These are phyloP conservation scores for Antitrichia curtipendula DNA, from an alignment of 225 moss, liverwort and hornwort species.

Conservation along the genomic window DNA sequence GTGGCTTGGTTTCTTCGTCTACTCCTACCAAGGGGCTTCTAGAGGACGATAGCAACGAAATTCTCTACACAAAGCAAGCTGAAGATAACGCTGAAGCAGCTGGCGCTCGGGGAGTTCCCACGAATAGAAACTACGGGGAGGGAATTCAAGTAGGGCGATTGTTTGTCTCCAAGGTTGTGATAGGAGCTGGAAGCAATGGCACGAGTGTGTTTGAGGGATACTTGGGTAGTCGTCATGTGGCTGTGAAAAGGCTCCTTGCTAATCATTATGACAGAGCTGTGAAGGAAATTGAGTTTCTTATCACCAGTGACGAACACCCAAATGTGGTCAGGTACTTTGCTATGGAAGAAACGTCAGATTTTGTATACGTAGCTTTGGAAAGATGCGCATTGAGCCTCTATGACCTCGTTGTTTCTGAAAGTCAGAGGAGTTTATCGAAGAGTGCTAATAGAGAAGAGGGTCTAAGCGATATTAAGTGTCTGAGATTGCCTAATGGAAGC, in stretches of 20 bases:
- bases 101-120: neutral
- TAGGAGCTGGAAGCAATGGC: constrained; percentile 90
- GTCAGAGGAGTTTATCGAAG: constrained; percentile 18
- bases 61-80: neutral
- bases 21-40: neutral
- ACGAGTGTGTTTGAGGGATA: constrained; percentile 92
- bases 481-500: constrained; percentile 63
- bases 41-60: constrained; percentile 11
- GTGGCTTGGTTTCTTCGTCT: neutral
- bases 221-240: constrained; percentile 76
- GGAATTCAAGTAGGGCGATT: constrained; percentile 69
- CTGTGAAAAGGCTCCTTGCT: constrained; percentile 83
- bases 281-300: constrained; percentile 83
- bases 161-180: constrained; percentile 67
- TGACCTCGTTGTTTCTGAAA: constrained; percentile 76
- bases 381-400: constrained; percentile 76
- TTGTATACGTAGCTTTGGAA: constrained; percentile 92
- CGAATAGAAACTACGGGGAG: constrained; percentile 36
- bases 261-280: constrained; percentile 82
- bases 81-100: constrained; percentile 5
- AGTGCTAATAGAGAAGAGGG: constrained; percentile 12
- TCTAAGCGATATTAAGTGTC: neutral
- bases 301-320: constrained; percentile 88
- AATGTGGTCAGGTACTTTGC: constrained; percentile 95
- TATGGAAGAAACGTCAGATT: constrained; percentile 74